Conservation (phyloP, 2,329 filamentous ascomycete species). For the Ophiocordyceps camponoti-leonardi region DNA sequence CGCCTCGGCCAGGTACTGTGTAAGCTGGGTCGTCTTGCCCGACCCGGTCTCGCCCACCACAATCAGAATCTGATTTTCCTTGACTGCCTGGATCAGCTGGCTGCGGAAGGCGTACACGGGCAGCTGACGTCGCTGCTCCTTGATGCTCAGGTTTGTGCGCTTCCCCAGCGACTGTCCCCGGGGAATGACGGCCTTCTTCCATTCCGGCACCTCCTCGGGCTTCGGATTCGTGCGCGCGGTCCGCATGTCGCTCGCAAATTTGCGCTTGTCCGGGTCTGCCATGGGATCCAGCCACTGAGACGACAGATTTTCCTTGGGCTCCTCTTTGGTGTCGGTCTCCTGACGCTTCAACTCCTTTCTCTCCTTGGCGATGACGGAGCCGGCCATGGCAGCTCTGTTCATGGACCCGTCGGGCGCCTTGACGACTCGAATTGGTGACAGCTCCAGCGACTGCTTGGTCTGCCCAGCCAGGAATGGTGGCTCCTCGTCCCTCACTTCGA, state of each 20-base stretch:
- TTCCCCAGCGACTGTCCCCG: slow-evolving; percentile 72
- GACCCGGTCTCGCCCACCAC: slow-evolving; percentile 96
- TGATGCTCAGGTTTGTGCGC: slow-evolving; percentile 80
- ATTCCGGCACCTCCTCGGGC: slow-evolving; percentile 65
- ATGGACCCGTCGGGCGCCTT: slow-evolving; percentile 97
- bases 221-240: slow-evolving; percentile 44
- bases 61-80: slow-evolving; percentile 78
- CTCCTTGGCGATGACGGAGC: slow-evolving; percentile 76
- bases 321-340: slow-evolving; percentile 65
- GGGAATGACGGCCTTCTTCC: slow-evolving; percentile 70
- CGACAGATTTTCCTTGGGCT: slow-evolving; percentile 65
- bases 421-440: slow-evolving; percentile 90
- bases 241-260: slow-evolving; percentile 78
- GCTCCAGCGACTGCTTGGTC: slow-evolving; percentile 86
- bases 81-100: slow-evolving; percentile 74
- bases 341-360: slow-evolving; percentile 76
- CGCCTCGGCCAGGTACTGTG: slow-evolving; percentile 84
- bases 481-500: slow-evolving; percentile 90
- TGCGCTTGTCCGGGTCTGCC: slow-evolving; percentile 66
- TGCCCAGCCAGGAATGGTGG: slow-evolving; percentile 91
- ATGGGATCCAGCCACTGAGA: slow-evolving; percentile 96
- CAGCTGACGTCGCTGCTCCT: slow-evolving; percentile 78
- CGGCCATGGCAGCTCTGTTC: slow-evolving; percentile 90
- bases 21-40: slow-evolving; percentile 92
- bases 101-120: slow-evolving; percentile 81